Evolutionary conservation across 2,329 filamentous ascomycete genomes (phyloP).

Genomic region (Dothiorella sarmentorum): DNA sequence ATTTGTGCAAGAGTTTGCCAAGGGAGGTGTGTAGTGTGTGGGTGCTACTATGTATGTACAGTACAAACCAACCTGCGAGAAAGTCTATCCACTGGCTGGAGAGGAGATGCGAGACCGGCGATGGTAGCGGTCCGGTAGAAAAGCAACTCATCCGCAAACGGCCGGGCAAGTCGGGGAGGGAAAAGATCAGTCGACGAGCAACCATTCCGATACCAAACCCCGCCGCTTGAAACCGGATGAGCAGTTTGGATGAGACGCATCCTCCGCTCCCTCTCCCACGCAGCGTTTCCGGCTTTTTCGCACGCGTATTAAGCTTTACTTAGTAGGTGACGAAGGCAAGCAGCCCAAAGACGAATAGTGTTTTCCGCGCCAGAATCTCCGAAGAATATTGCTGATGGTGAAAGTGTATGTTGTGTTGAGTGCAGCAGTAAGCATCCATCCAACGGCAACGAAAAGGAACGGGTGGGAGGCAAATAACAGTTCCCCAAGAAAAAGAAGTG

Average conservation of each 20-base stretch:
- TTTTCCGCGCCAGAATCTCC: too few species aligned
- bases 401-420: too few species aligned
- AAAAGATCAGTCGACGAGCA: background rate
- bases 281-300: background rate
- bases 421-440: too few species aligned
- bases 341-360: too few species aligned
- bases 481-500: background rate
- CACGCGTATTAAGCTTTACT: conserved; percentile 13
- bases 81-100: background rate
- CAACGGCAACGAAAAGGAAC: too few species aligned
- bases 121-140: background rate
- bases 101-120: background rate
- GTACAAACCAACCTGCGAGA: background rate
- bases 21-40: background rate
- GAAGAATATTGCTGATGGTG: too few species aligned
- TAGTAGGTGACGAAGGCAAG: background rate
- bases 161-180: background rate
- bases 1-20: background rate
- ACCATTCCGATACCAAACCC: background rate
- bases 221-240: conserved; percentile 2
- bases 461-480: background rate
- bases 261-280: background rate
- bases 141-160: background rate
- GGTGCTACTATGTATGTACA: background rate
- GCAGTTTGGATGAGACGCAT: background rate